Conservation (phyloP, 495 filamentous ascomycete genomes). For the Daldinia decipiens region DNA sequence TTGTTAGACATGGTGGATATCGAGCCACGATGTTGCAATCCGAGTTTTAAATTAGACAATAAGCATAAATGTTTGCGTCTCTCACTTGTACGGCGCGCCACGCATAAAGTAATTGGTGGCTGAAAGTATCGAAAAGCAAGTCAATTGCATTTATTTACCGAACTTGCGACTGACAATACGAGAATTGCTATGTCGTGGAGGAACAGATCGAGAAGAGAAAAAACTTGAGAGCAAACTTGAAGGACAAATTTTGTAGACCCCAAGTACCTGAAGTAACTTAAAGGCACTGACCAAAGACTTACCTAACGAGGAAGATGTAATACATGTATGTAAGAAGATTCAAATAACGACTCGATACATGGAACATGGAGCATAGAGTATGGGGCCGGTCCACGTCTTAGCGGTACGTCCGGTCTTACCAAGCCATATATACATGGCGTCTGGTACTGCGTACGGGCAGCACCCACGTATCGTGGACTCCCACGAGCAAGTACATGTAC, state of each 20-base stretch:
- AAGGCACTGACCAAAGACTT: neutral
- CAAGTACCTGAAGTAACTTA: conserved; percentile 12
- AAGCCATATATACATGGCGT: conserved; percentile 1
- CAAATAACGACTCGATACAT: neutral
- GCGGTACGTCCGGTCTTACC: conserved; percentile 13
- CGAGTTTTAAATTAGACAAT: conserved; percentile 25
- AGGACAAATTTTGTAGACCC: conserved; percentile 20
- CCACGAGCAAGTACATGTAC: conserved; percentile 6
- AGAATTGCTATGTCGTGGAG: neutral
- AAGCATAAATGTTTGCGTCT: conserved; percentile 1
- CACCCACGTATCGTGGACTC: conserved; percentile 17
- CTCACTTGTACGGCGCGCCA: conserved; percentile 42
- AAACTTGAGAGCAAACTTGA: conserved; percentile 19
- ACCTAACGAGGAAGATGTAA: conserved; percentile 3
- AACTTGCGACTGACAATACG: conserved; percentile 13
- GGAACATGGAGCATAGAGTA: conserved; percentile 3
- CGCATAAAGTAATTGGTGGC: conserved; percentile 46
- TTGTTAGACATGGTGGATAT: conserved; percentile 70
- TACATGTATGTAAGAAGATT: conserved; percentile 3
- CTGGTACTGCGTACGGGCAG: conserved; percentile 6
- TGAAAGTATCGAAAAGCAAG: conserved; percentile 28
- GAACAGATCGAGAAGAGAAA: conserved; percentile 13
- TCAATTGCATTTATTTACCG: conserved; percentile 37
- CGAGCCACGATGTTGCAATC: conserved; percentile 44
- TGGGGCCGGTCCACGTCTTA: conserved; percentile 19